Conservation (phyloP, 2,329 filamentous ascomycete species). For the Daldinia eschscholtzii region DNA sequence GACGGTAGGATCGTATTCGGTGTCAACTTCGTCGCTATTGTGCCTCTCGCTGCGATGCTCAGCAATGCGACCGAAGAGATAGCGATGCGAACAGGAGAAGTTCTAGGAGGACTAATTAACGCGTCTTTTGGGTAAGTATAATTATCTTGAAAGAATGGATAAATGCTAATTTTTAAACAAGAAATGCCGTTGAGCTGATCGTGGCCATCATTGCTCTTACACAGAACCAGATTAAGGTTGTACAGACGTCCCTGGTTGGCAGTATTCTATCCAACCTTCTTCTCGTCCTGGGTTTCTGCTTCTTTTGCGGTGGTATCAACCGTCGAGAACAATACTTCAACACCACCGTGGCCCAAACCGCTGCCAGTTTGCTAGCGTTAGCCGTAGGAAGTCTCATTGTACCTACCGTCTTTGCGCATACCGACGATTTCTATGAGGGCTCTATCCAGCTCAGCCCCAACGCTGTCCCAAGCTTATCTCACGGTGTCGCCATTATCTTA, state of each 20-base stretch:
- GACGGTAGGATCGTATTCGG: slow-evolving; percentile 72
- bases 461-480: slow-evolving; percentile 73
- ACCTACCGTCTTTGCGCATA: slow-evolving; percentile 83
- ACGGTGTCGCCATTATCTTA: slow-evolving; percentile 82
- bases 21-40: slow-evolving; percentile 93
- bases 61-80: slow-evolving; percentile 93
- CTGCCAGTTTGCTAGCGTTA: slow-evolving; percentile 82
- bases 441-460: slow-evolving; percentile 64
- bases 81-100: slow-evolving; percentile 83
- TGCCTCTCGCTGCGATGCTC: slow-evolving; percentile 88
- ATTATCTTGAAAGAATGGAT: neutral
- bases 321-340: slow-evolving; percentile 91
- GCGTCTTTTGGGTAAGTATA: slow-evolving; percentile 81
- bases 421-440: slow-evolving; percentile 56
- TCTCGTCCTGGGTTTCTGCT: slow-evolving; percentile 90
- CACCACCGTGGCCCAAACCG: slow-evolving; percentile 89
- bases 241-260: slow-evolving; percentile 92
- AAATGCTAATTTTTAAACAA: slow-evolving; percentile 46
- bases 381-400: slow-evolving; percentile 87
- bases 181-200: slow-evolving; percentile 89
- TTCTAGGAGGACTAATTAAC: slow-evolving; percentile 88
- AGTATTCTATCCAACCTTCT: slow-evolving; percentile 92
- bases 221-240: slow-evolving; percentile 81
- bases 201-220: slow-evolving; percentile 86
- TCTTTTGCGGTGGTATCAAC: slow-evolving; percentile 86